A percentile compares a stretch with the other conserved stretches of the same genome.
Conservation (phyloP, 2,329 filamentous ascomycete genomes). For the Monosporascus sp. region DNA sequence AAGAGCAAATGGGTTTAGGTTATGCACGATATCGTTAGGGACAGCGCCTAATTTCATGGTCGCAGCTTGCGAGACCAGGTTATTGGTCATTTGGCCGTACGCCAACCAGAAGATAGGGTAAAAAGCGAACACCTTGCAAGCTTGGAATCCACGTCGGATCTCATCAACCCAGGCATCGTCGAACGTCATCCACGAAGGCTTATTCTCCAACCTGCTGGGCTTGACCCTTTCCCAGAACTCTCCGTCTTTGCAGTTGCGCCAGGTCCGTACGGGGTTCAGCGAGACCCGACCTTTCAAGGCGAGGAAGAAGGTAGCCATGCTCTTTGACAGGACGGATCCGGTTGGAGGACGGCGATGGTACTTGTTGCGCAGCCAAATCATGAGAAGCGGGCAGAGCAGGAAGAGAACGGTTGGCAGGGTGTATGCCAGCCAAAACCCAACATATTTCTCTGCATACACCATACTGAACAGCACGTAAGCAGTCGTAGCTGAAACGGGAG, state of each 20-base stretch:
- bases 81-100: conserved; percentile 57
- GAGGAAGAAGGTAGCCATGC: conserved; percentile 54
- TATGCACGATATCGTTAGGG: conserved; percentile 73
- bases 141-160: conserved; percentile 62
- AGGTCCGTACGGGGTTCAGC: too few species aligned
- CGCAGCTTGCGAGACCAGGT: conserved; percentile 58
- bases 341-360: conserved; percentile 60
- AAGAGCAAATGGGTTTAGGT: conserved; percentile 70
- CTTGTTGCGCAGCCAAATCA: conserved; percentile 53
- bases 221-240: conserved; percentile 40
- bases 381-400: conserved; percentile 55
- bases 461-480: too few species aligned
- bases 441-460: conserved; percentile 69
- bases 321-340: conserved; percentile 67
- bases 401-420: conserved; percentile 63
- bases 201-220: conserved; percentile 51
- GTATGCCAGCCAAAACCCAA: conserved; percentile 71
- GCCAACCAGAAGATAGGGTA: conserved; percentile 58
- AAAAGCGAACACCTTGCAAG: conserved; percentile 68
- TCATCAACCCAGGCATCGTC: conserved; percentile 82
- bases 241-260: too few species aligned
- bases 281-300: conserved; percentile 44
- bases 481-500: not conserved
- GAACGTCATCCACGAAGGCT: conserved; percentile 71
- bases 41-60: conserved; percentile 64